A percentile compares a stretch with the other conserved stretches of the same genome.
phyloP scores from a whole-genome alignment of 2,329 filamentous ascomycete species.

The Pseudogymnoascus sp. region DNA sequence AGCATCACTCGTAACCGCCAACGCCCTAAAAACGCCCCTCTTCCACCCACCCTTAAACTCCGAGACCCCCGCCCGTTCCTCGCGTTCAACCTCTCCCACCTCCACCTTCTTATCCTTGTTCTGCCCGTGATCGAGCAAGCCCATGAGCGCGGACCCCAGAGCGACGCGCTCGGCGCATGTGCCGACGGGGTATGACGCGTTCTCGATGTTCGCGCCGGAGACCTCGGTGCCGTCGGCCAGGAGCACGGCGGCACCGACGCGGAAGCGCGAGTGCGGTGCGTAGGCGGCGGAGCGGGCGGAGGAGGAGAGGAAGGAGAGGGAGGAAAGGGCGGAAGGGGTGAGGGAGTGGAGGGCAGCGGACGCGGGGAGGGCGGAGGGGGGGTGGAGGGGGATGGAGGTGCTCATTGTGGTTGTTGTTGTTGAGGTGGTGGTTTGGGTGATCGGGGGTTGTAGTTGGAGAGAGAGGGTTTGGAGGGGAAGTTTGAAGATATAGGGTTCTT shows the following conservation, averaged over 20 bases:
- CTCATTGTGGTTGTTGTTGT: background rate
- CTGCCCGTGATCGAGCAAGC: constrained; percentile 17
- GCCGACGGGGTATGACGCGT: constrained; percentile 86
- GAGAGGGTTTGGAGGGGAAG: background rate
- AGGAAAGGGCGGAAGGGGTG: background rate
- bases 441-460: background rate
- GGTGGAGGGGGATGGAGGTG: background rate
- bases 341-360: background rate
- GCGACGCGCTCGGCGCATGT: constrained; percentile 93
- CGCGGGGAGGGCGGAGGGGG: background rate
- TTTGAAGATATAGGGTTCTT: background rate
- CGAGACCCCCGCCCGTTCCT: constrained; percentile 13
- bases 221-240: constrained; percentile 67
- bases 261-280: constrained; percentile 77
- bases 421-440: background rate
- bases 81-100: constrained; percentile 22
- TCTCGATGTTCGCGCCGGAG: constrained; percentile 79
- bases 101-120: constrained; percentile 8
- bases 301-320: background rate
- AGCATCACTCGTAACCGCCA: constrained; percentile 81
- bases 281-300: background rate
- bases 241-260: constrained; percentile 76
- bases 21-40: constrained; percentile 53
- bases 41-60: constrained; percentile 16
- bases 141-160: constrained; percentile 66